Conservation (phyloP, 768 basidiomycete genomes). For the Pisolithus marmoratus region DNA sequence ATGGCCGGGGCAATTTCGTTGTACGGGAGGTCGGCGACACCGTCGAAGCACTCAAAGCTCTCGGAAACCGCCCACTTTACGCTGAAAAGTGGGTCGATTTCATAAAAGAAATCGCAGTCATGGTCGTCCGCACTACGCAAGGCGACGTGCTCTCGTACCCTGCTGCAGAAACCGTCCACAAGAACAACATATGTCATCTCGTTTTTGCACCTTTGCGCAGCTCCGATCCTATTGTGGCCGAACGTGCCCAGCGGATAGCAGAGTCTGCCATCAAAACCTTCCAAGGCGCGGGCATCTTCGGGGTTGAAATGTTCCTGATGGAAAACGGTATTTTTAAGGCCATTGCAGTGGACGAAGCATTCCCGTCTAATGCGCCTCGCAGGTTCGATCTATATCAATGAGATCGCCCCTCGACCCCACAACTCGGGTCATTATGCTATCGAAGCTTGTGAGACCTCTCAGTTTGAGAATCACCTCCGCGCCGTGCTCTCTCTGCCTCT, state of each 20-base stretch:
- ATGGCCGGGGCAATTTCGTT: constrained; percentile 90
- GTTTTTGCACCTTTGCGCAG: constrained; percentile 84
- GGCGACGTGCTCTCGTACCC: constrained; percentile 84
- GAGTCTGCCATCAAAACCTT: constrained; percentile 76
- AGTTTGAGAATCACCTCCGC: constrained; percentile 96
- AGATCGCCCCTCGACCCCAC: constrained; percentile 96
- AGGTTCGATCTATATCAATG: constrained; percentile 85
- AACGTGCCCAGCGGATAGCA: constrained; percentile 65
- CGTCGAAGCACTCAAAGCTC: constrained; percentile 43
- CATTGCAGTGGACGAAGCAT: neutral
- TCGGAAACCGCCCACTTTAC: constrained; percentile 72
- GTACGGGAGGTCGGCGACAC: constrained; percentile 50
- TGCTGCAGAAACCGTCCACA: constrained; percentile 91
- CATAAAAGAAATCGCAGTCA: constrained; percentile 86
- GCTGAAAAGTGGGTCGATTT: constrained; percentile 95
- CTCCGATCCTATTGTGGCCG: constrained; percentile 46
- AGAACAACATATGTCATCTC: constrained; percentile 88
- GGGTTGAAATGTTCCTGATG: constrained; percentile 97
- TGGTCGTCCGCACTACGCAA: constrained; percentile 79
- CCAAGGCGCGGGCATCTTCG: constrained; percentile 89
- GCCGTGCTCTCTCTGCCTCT: constrained; percentile 88
- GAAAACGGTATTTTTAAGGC: constrained; percentile 55
- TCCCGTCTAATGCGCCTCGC: neutral
- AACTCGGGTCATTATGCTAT: constrained; percentile 99
- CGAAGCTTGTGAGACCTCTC: constrained; percentile 93